phyloP scores from a whole-genome alignment of 2,329 filamentous ascomycete genomes.

The Pestalotiopsis sp. region DNA sequence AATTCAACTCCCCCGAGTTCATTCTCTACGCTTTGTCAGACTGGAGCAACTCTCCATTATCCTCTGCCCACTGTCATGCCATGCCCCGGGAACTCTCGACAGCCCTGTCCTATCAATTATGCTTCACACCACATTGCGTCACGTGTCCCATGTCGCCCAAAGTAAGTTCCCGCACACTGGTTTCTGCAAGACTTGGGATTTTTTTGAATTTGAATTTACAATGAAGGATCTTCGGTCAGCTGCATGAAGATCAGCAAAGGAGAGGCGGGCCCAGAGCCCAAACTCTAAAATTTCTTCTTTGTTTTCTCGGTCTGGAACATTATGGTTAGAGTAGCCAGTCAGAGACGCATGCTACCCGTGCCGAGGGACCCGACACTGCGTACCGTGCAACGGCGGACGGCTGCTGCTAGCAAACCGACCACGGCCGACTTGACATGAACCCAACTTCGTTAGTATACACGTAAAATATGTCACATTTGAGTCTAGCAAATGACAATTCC shows the following conservation, averaged over 20 bases:
- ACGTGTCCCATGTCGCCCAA: not conserved
- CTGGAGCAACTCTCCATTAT: not conserved
- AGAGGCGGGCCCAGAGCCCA: not conserved
- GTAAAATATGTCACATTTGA: no score
- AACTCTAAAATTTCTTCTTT: not conserved
- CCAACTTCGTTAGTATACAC: no score
- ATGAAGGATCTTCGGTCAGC: not conserved
- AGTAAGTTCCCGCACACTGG: not conserved
- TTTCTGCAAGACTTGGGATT: not conserved
- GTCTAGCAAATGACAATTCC: no score
- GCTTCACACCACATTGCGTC: not conserved
- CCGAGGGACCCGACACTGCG: not conserved
- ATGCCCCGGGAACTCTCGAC: not conserved
- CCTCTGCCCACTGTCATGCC: not conserved
- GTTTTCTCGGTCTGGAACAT: not conserved
- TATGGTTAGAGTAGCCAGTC: not conserved
- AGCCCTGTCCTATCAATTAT: not conserved
- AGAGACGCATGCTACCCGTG: not conserved
- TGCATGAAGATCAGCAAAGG: not conserved
- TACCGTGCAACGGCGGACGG: not conserved
- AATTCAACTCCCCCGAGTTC: not conserved
- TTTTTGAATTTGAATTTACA: not conserved
- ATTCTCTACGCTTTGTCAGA: not conserved
- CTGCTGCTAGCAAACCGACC: no score
- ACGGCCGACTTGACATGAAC: no score